Conservation (phyloP, 768 basidiomycete species). For the Mycena pura region DNA sequence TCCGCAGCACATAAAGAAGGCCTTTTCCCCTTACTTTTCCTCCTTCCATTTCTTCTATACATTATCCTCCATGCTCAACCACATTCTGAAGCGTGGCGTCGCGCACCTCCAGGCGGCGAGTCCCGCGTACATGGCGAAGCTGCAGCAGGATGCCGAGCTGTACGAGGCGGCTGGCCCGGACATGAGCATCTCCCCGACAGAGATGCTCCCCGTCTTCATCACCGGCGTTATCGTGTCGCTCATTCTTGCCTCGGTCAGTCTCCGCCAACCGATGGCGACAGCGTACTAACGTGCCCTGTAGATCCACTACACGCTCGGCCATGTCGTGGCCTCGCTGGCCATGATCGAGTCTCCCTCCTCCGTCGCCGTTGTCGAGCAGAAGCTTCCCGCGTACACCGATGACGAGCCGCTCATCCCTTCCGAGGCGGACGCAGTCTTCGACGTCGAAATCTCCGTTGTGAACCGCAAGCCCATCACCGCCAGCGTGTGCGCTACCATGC, state of each 20-base stretch:
- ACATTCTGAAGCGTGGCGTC: slow-evolving; percentile 7
- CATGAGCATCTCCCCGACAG: neutral
- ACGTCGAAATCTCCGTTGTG: neutral
- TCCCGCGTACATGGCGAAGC: slow-evolving; percentile 6
- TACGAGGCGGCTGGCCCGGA: neutral
- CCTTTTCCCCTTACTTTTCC: no score
- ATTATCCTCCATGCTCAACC: slow-evolving; percentile 1
- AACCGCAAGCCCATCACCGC: slow-evolving; percentile 14
- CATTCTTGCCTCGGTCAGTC: slow-evolving; percentile 13
- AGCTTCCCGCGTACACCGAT: slow-evolving; percentile 5
- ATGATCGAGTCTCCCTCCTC: slow-evolving; percentile 12
- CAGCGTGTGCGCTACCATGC: slow-evolving; percentile 3
- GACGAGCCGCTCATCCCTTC: slow-evolving; percentile 11
- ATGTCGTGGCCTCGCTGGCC: slow-evolving; percentile 14
- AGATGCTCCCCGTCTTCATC: slow-evolving; percentile 8
- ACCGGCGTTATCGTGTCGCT: slow-evolving; percentile 2
- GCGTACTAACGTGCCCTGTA: neutral
- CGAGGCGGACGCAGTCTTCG: neutral
- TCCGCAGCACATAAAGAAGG: no score
- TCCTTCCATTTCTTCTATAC: neutral
- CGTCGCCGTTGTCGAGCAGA: neutral
- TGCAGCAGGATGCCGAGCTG: slow-evolving; percentile 5
- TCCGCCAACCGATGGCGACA: no score
- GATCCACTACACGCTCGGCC: slow-evolving; percentile 15
- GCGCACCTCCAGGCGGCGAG: neutral